Evolutionary conservation across 2,329 filamentous ascomycete genomes (phyloP), one percentile per base, ranked within the genome.

Genomic region (Ascochyta lentis): DNA sequence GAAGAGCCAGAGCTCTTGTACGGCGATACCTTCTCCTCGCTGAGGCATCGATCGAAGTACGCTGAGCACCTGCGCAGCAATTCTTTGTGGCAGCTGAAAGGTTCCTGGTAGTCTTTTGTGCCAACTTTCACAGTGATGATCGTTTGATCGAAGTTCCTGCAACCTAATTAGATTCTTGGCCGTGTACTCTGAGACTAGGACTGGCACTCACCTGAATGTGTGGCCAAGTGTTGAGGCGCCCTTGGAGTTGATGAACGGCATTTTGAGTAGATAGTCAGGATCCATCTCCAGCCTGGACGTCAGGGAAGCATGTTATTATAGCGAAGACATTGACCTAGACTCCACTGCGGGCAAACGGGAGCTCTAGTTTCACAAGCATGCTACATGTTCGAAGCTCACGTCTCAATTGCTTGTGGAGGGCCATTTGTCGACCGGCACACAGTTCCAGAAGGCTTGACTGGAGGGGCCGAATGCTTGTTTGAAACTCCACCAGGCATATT

Each of bases 121-220:
- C 71, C 70, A 33, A 73, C 71, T 43, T 72, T 71, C 24, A 74
- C 60, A 10, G 70, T 74, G 44, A 74, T 66, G 49, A 74, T 74
- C 5, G 70, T 70, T 53, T 74, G 71, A 46, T 74, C 71, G 37
- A 74, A 74, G 38, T 74, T 74, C 52, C 71, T 74, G 40, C 34
- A 16, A 16, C 55, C 38, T 19, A 19, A 54, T 71, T 51, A 71
- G 64, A 41, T 27, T 22, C 47, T 51, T 31, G 49, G 5, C 15
- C 19, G 12, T 13, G 19, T 16, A 23, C 4, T 3, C 5, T 8
- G 7, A 49, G 27, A 16, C 23, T 22, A 7, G 7, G n/a, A 1
- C 2, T 4, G 3, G 6, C 10, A 24, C 61, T 56, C 48, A 72
- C 71, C 71, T 64, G 59, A 74, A 74, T 7, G 71, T 73, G 45